Evolutionary conservation across 306 rosid species (phyloP), one percentile per base, ranked within the genome.

Genomic region (Medicago ruthenica): DNA sequence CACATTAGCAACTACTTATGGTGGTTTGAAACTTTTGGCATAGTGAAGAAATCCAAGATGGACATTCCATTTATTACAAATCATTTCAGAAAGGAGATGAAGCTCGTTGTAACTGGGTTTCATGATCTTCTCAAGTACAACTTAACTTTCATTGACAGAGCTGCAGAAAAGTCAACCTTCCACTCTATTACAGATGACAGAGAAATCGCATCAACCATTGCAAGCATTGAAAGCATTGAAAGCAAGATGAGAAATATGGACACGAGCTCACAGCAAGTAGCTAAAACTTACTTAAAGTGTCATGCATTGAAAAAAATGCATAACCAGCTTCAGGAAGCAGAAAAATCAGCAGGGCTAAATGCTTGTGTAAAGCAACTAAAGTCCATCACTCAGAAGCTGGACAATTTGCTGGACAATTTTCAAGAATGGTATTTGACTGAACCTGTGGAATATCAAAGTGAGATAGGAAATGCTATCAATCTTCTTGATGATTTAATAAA

Each of bases 351-450:
- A 1, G 66, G 58, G 39, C 71, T 60, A 79, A 61, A 41, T 0
- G 80, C 18, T 22, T 78, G 83, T 67, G 31, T 57, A 16, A 4
- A 74, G 81, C 61, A 73, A 55, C 70, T 77, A 16, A 44, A 18
- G 68, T 6, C 18, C 22, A 50, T 85, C 39, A 54, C 63, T 27
- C 3, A 36, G 2, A 69, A 48, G 41, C 69, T 58, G 14, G 55
- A 70, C 34, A 16, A 15, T 37, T 37, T 9, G 11, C 54, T 20
- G 13, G 39, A 14, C 1, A 27, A 27, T 27, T 27, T 27, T 27
- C 31, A 27, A 27, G 31, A 27, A 27, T 24, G 11, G 21, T 47
- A 15, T 13, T 20, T 22, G 7, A 58, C 2, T 24, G 51, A 9
- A 31, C 76, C 70, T 66, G 57, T 67, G 31, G 31, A 27, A 27